A percentile compares a stretch with the other conserved stretches of the same genome.
Evolutionary conservation across 371 early-diverging fungal species (phyloP).

Genomic region (Sporodiniella umbellata): DNA sequence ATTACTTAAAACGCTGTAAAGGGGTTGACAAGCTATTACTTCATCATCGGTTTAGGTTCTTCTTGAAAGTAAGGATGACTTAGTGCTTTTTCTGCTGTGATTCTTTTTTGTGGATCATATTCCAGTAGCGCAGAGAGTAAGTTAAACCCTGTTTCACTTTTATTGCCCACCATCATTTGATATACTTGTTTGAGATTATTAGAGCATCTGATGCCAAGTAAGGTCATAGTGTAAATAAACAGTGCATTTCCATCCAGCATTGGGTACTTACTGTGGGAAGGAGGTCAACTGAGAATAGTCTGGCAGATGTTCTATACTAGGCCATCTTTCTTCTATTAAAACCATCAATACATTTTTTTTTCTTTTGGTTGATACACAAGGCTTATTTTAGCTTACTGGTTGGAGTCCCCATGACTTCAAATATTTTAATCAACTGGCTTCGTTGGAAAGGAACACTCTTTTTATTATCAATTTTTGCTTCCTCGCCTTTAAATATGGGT

Average conservation of each 20-base stretch:
- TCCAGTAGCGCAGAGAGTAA: slow-evolving; percentile 82
- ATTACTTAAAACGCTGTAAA: not conserved
- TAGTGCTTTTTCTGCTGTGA: slow-evolving; percentile 87
- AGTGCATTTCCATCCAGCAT: too few species aligned
- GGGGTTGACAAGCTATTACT: too few species aligned
- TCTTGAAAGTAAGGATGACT: slow-evolving; percentile 89
- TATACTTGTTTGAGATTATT: slow-evolving; percentile 45
- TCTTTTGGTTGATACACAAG: too few species aligned
- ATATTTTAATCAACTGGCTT: slow-evolving; percentile 85
- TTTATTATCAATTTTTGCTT: slow-evolving; percentile 86
- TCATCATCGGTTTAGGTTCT: slow-evolving; percentile 78
- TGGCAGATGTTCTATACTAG: slow-evolving; percentile 68
- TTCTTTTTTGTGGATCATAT: slow-evolving; percentile 89
- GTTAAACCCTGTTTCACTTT: slow-evolving; percentile 67
- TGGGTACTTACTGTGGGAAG: slow-evolving; percentile 59
- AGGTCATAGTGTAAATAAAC: too few species aligned
- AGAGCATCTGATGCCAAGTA: slow-evolving; percentile 41
- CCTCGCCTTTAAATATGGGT: slow-evolving; percentile 95
- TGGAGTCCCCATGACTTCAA: slow-evolving; percentile 88
- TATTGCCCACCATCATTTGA: slow-evolving; percentile 42
- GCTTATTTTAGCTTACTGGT: slow-evolving; percentile 66
- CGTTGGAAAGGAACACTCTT: slow-evolving; percentile 90
- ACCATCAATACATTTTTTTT: not conserved
- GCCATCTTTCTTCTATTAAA: slow-evolving; percentile 75
- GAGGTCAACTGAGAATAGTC: slow-evolving; percentile 60